Evolutionary conservation across 805 yeast genomes (phyloP).

Genomic region (Candida saitoana): DNA sequence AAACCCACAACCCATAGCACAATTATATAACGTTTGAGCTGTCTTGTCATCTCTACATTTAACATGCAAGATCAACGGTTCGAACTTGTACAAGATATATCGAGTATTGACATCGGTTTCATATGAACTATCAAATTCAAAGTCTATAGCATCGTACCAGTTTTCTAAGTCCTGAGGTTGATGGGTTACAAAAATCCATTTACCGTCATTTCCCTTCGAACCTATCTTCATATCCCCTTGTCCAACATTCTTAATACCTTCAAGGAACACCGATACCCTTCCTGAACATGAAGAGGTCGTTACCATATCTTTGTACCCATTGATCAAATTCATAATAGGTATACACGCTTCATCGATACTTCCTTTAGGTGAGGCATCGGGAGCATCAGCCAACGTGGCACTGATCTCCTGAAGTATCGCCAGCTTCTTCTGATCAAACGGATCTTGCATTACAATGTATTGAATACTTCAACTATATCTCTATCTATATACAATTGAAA

Average conservation of each 20-base stretch:
- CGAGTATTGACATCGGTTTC: slow-evolving; percentile 31
- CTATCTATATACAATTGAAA: neutral
- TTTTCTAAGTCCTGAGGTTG: slow-evolving; percentile 43
- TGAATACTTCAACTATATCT: neutral
- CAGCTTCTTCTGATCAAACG: slow-evolving; percentile 66
- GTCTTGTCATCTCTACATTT: slow-evolving; percentile 59
- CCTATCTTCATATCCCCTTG: slow-evolving; percentile 45
- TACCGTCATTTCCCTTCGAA: slow-evolving; percentile 82
- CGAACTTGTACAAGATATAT: slow-evolving; percentile 70
- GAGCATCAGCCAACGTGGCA: slow-evolving; percentile 36
- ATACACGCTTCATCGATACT: slow-evolving; percentile 70
- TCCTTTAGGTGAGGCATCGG: slow-evolving; percentile 84
- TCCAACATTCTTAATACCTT: slow-evolving; percentile 51
- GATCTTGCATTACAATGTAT: slow-evolving; percentile 32
- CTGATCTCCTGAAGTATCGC: slow-evolving; percentile 51
- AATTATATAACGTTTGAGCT: slow-evolving; percentile 60
- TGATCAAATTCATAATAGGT: slow-evolving; percentile 69
- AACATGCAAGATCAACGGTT: slow-evolving; percentile 81
- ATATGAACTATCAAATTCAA: slow-evolving; percentile 10
- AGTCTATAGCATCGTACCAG: slow-evolving; percentile 43
- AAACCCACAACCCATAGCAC: slow-evolving; percentile 82
- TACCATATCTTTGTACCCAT: slow-evolving; percentile 61
- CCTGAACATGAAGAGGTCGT: slow-evolving; percentile 91
- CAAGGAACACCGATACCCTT: slow-evolving; percentile 75
- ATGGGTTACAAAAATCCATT: slow-evolving; percentile 80